Base-by-base conservation (phyloP, 768 basidiomycete species). In the Cystobasidium onofrii region DNA sequence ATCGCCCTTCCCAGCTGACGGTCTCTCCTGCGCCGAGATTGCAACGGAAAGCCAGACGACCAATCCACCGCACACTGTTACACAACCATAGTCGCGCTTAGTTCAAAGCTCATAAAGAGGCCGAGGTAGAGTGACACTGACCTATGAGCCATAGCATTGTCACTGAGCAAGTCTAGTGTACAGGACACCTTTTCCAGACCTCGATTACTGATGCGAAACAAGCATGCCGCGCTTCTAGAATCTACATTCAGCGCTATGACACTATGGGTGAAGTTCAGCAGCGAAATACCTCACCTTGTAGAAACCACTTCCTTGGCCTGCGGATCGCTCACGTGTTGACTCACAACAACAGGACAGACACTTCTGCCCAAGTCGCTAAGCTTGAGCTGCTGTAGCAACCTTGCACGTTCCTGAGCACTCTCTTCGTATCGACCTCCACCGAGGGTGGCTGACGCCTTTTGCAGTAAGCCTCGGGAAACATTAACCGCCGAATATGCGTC, bases 361-460 rank as follows among this genome's bases (percentile, higher is more conserved):
- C 25, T 27, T 23, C 29, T 34, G 27, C 13, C 57, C 12, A 60
- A 20, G 3, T 60, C 57, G 15, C 29, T 29, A 15, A 20, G 1
- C 57, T 29, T 12, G 17, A 60, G 15, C 3, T 29, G 15, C 13
- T 34, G 13, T 23, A 60, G 6, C 29, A 60, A 20, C 4, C 27
- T 60, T 76, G 81, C 80, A 78, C 87, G 87, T 81, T 92, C 88
- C 61, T 89, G 84, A 75, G 86, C 86, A 3, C 92, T 95, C 83
- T 97, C 92, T 25, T 91, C 91, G 79, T 92, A 97, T 86, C 96
- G 91, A 75, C 86, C 91, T 12, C 29, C 15, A 55, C 92, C 85
- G 74, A 88, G 89, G 55, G 52, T 72, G 0, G 81, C 83, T 78
- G 87, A 87, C 12, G 86, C 85, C 23, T 85, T 84, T 61, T 86